Percentiles rank a stretch among this genome's conserved stretches.
Conservation (phyloP, 768 basidiomycete genomes). For the Leccinellum luteum region DNA sequence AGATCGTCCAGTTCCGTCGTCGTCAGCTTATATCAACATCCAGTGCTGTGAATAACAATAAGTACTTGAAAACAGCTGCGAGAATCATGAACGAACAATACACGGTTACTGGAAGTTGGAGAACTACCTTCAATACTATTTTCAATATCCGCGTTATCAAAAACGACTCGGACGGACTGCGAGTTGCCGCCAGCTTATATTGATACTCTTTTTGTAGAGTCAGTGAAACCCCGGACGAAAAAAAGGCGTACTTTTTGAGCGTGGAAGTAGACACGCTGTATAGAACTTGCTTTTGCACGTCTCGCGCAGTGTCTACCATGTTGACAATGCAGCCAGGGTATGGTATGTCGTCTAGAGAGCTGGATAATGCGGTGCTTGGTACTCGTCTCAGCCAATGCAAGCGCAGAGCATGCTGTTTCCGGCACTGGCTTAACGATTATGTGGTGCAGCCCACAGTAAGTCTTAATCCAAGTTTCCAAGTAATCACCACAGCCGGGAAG, state of each 20-base stretch:
- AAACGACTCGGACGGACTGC: conserved; percentile 44
- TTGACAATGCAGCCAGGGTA: conserved; percentile 94
- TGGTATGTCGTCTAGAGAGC: conserved; percentile 86
- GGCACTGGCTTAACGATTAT: conserved; percentile 65
- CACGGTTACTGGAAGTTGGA: background rate
- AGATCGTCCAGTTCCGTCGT: too few relatives aligned
- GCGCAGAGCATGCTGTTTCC: conserved; percentile 86
- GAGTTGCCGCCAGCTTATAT: conserved; percentile 79
- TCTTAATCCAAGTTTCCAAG: conserved; percentile 84
- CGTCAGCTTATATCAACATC: too few relatives aligned
- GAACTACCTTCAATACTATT: conserved; percentile 56
- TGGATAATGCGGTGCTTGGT: conserved; percentile 26
- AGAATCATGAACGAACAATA: conserved; percentile 14
- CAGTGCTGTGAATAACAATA: too few relatives aligned
- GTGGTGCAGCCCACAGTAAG: conserved; percentile 95
- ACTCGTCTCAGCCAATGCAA: conserved; percentile 85
- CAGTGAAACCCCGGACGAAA: background rate
- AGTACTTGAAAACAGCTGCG: conserved; percentile 62
- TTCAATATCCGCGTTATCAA: conserved; percentile 92
- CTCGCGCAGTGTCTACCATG: conserved; percentile 84
- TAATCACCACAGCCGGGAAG: conserved; percentile 94
- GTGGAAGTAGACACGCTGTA: conserved; percentile 72
- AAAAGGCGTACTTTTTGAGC: conserved; percentile 66
- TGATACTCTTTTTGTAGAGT: conserved; percentile 41
- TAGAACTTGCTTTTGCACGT: conserved; percentile 83